phyloP scores from a whole-genome alignment of 1,284 basidiomycete species.

The Cutaneotrichosporon spelunceum region DNA sequence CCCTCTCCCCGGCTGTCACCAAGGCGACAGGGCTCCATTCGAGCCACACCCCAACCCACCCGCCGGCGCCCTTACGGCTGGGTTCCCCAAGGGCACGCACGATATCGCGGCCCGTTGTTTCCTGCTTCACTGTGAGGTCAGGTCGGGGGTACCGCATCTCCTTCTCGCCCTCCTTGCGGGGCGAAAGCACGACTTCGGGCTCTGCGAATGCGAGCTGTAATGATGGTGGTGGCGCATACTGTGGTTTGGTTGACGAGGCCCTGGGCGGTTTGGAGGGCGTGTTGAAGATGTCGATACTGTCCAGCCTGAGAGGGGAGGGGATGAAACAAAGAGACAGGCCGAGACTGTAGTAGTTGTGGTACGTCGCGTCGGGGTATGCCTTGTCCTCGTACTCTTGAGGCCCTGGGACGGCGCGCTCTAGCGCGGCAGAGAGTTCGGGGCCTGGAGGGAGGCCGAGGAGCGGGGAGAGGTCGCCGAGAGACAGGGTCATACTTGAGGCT shows the following conservation, averaged over 20 bases:
- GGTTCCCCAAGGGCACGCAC: conserved; percentile 74
- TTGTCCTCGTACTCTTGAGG: conserved; percentile 62
- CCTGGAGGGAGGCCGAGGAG: conserved; percentile 22
- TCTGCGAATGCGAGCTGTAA: conserved; percentile 58
- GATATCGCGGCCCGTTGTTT: conserved; percentile 70
- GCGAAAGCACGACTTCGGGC: conserved; percentile 50
- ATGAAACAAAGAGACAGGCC: conserved; percentile 72
- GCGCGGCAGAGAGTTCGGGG: conserved; percentile 15
- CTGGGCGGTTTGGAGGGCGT: conserved; percentile 16
- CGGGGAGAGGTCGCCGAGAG: conserved; percentile 12
- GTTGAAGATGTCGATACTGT: conserved; percentile 79
- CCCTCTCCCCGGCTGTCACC: background rate
- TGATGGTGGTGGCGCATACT: conserved; percentile 50
- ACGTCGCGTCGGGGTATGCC: conserved; percentile 73
- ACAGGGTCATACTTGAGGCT: conserved; percentile 5
- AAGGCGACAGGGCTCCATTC: conserved; percentile 68
- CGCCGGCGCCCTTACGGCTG: conserved; percentile 78
- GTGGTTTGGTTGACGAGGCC: background rate
- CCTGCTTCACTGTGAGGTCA: conserved; percentile 55
- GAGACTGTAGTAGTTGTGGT: conserved; percentile 73
- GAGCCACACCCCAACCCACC: conserved; percentile 85
- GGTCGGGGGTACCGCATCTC: conserved; percentile 34
- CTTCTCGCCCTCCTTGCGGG: conserved; percentile 23
- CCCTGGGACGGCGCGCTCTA: conserved; percentile 12
- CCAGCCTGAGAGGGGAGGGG: conserved; percentile 57